Evolutionary conservation across 2,329 filamentous ascomycete species (phyloP), one percentile per base, ranked within the genome.

Genomic region (Tolypocladium sp.): DNA sequence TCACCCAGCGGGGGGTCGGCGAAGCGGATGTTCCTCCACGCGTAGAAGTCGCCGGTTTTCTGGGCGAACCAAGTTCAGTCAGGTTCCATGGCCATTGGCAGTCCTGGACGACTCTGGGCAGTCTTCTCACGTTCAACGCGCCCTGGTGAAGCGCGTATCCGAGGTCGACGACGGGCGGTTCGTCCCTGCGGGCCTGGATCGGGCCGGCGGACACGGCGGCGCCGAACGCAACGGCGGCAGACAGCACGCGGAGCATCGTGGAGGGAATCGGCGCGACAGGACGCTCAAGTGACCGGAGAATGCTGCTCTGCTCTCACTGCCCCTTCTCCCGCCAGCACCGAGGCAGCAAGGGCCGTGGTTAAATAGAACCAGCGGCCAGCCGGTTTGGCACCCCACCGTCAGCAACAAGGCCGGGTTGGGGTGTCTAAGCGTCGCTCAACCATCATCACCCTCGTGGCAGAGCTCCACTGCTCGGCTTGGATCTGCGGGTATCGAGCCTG

Each of bases 21-120:
- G 58, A 70, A 75, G 40, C 68, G 68, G 40, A 76, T 73, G 59
- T 74, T 74, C 20, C 63, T 69, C 62, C 74, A 75, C 42, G 66
- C 70, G 65, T 73, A 74, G 59, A 69, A 69, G 35, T 64, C 60
- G 37, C 66, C 64, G 20, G 65, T 66, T 55, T 61, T 62, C 63
- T 66, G 30, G 8, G 54, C n/a, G 42, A 4, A 7, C 5, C n/a
- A 20, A 17, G 44, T 4, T 27, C 0, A 17, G 44, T 49, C 25
- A 49, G 12, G 4, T 6, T 17, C 33, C 12, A 27, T 27, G 12
- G 12, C 12, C 12, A 10, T 46, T 13, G 44, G 7, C 22, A 27
- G 3, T 27, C 22, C 15, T 27, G 4, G 25, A 10, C 44, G 15
- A 5, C 25, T 17, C 25, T 17, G 44, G 13, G 17, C 12, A 49